Conservation (phyloP, 2,329 filamentous ascomycete genomes). For the Scedosporium minutisporum region DNA sequence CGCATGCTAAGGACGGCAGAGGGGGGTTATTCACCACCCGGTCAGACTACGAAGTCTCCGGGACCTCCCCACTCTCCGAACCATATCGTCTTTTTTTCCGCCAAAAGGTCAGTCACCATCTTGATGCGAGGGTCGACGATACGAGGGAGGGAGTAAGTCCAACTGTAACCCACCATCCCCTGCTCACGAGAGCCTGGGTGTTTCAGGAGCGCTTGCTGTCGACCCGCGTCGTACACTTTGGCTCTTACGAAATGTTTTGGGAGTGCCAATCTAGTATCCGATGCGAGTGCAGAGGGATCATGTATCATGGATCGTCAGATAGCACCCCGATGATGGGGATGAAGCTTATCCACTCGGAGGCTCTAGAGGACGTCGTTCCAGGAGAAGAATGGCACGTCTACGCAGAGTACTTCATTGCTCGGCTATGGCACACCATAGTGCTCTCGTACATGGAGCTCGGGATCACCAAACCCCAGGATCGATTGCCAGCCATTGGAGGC, state of each 20-base stretch:
- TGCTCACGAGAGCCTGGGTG: slow-evolving; percentile 1
- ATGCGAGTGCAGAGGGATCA: slow-evolving; percentile 5
- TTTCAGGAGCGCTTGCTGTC: neutral
- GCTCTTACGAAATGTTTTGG: neutral
- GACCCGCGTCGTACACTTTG: neutral
- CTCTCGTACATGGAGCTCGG: slow-evolving; percentile 5
- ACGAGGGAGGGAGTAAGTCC: neutral
- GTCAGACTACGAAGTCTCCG: neutral
- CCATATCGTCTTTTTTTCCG: neutral
- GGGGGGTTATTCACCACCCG: neutral
- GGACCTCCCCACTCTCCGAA: neutral
- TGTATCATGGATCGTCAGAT: neutral
- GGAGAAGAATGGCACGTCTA: neutral
- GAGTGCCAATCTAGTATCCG: slow-evolving; percentile 5
- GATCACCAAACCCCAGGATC: slow-evolving; percentile 5
- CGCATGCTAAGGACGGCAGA: neutral
- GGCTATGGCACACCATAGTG: slow-evolving; percentile 9
- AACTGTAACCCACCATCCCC: neutral
- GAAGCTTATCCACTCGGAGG: neutral
- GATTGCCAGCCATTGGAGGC: slow-evolving; percentile 9
- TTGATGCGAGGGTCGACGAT: neutral
- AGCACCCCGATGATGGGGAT: neutral
- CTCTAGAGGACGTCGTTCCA: neutral
- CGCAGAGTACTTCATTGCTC: slow-evolving; percentile 7
- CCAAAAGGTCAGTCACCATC: neutral